Evolutionary conservation across 2,329 filamentous ascomycete genomes (phyloP), one percentile per base, ranked within the genome.

Genomic region (Biscogniauxia mediterranea): DNA sequence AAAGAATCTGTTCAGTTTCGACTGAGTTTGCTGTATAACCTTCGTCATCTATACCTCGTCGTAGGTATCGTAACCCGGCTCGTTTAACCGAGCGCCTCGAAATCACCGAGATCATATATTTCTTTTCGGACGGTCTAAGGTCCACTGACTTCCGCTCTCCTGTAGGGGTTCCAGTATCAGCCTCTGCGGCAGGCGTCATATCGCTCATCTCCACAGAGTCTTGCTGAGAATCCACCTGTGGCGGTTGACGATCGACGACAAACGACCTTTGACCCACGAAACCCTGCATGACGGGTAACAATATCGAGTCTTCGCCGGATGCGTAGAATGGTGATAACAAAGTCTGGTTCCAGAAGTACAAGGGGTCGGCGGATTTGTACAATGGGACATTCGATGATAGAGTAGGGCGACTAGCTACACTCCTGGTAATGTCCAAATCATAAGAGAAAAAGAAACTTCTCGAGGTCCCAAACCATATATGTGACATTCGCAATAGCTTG

Each of bases 401-500:
- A 73, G 57, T 75, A 74, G 63, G 84, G 74, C 58, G 66, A 59
- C 73, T 80, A 2, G 77, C 76, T 59, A 87, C 70, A 64, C 84
- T 87, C 59, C 89, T 85, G 0, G 95, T 98, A 56, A 99, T 85
- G 73, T 99, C 93, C 73, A 94, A 85, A 66, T 99, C 95, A 74
- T 99, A 97, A 0, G 93, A 93, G 75, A 94, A 99, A 79, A 90
- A 98, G 75, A 97, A 98, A 74, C 92, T 97, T 64, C 85, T 84
- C 0, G 90, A 93, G 3, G 88, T 84, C 1, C 90, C 88, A 71
- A 97, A 94, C 62, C 97, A 85, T 59, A 98, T 85, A 71, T 91
- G 91, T 1, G 92, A 89, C 32, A 91, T 96, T 50, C 90, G 85
- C 51, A 99, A 76, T 49, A 98, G 81, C 71, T 97, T 96, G 1